These are phyloP conservation scores for Chalciporus chontae DNA, from an alignment of 768 basidiomycete genomes.

Conservation along the genomic window DNA sequence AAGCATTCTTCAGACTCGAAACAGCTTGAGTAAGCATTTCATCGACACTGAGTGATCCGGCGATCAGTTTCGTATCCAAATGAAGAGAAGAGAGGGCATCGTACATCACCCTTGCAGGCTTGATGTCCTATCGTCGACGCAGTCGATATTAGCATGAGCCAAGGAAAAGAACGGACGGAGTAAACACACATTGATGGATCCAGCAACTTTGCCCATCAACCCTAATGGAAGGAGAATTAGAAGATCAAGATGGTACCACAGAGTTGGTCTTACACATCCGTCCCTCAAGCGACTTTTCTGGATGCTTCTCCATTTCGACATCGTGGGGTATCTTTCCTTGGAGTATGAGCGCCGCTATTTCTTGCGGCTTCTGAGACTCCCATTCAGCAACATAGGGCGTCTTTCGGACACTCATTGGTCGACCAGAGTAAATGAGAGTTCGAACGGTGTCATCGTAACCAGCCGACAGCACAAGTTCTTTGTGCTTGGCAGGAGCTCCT, in stretches of 20 bases:
- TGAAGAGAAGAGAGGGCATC: slow-evolving; percentile 19
- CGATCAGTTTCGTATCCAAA: slow-evolving; percentile 9
- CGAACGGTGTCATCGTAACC: slow-evolving; percentile 73
- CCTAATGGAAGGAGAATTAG: slow-evolving; percentile 35
- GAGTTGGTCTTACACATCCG: slow-evolving; percentile 47
- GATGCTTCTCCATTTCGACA: slow-evolving; percentile 63
- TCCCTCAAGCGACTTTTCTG: slow-evolving; percentile 60
- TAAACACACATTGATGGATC: slow-evolving; percentile 53
- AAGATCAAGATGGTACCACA: neutral
- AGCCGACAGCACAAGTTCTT: slow-evolving; percentile 61
- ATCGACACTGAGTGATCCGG: slow-evolving; percentile 55
- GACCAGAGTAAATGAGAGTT: slow-evolving; percentile 73
- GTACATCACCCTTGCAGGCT: slow-evolving; percentile 82
- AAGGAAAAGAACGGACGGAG: neutral
- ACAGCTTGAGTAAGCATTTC: slow-evolving; percentile 75
- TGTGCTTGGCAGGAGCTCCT: slow-evolving; percentile 71
- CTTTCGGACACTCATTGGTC: slow-evolving; percentile 78
- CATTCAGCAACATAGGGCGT: slow-evolving; percentile 78
- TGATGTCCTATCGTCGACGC: slow-evolving; percentile 53
- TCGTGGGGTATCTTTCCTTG: slow-evolving; percentile 76
- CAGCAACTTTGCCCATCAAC: slow-evolving; percentile 79
- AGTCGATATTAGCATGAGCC: slow-evolving; percentile 1
- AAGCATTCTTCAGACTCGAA: slow-evolving; percentile 46
- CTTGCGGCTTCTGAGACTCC: slow-evolving; percentile 59
- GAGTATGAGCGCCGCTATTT: slow-evolving; percentile 55